These are phyloP conservation scores for Beta corolliflora DNA, from an alignment of 179 eudicot genomes.

Conservation along the genomic window DNA sequence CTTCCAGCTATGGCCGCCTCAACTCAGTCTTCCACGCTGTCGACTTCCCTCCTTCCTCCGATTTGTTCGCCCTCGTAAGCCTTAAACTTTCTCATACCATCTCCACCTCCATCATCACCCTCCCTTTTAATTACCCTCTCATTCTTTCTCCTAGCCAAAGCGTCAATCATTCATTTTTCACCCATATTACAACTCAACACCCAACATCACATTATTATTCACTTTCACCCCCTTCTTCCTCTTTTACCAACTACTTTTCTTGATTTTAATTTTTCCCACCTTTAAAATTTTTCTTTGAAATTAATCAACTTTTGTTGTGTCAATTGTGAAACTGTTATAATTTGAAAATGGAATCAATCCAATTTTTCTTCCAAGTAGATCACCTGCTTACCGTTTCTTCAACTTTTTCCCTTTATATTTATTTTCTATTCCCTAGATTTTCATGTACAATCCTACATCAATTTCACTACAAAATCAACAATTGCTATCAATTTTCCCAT, in stretches of 20 bases:
- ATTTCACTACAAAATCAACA: too few relatives aligned
- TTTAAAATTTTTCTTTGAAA: too few relatives aligned
- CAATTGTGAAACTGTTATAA: too few relatives aligned
- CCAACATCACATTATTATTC: conserved; percentile 11
- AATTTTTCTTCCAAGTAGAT: too few relatives aligned
- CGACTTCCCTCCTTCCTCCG: conserved; percentile 43
- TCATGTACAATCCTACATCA: too few relatives aligned
- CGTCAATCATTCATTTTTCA: conserved; percentile 48
- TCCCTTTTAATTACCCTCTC: conserved; percentile 65
- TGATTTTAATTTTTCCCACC: too few relatives aligned
- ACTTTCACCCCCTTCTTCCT: conserved; percentile 18
- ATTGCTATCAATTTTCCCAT: too few relatives aligned
- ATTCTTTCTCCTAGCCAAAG: conserved; percentile 70
- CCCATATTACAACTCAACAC: neutral
- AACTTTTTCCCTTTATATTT: too few relatives aligned
- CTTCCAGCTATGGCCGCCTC: conserved; percentile 48
- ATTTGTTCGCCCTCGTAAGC: conserved; percentile 45
- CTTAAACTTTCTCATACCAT: conserved; percentile 77
- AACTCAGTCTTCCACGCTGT: conserved; percentile 37
- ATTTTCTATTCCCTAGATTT: too few relatives aligned
- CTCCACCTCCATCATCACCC: conserved; percentile 42
- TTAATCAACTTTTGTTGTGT: too few relatives aligned
- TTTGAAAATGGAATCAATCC: too few relatives aligned
- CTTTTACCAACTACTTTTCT: conserved; percentile 21
- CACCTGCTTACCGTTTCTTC: too few relatives aligned